phyloP scores from a whole-genome alignment of 208 protist species.

The Wallacemonas rigidus region DNA sequence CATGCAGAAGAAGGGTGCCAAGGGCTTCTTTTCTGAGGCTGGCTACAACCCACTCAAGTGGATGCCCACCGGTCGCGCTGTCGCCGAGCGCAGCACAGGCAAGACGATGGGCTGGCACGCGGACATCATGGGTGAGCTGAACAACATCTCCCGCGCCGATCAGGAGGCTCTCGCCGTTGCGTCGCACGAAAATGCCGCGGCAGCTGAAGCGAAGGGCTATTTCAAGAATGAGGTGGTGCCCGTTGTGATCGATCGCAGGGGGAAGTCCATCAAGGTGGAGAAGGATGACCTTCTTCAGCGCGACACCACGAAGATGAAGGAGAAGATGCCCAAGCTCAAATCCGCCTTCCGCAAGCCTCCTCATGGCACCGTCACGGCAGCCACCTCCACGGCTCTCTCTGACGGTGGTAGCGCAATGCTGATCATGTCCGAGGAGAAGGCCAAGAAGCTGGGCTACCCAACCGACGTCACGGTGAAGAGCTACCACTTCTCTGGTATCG shows the following conservation, averaged over 20 bases:
- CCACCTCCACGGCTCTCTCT: conserved; percentile 75
- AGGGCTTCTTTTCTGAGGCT: conserved; percentile 59
- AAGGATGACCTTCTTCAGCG: conserved; percentile 75
- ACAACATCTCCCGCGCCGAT: conserved; percentile 57
- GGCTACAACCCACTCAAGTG: conserved; percentile 66
- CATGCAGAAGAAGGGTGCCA: conserved; percentile 49
- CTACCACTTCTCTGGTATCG: conserved; percentile 76
- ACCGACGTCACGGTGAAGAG: conserved; percentile 68
- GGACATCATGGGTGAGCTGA: conserved; percentile 83
- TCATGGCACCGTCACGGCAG: conserved; percentile 82
- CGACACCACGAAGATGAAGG: conserved; percentile 54
- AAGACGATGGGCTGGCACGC: conserved; percentile 92
- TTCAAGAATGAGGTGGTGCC: conserved; percentile 79
- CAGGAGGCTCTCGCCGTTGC: conserved; percentile 74
- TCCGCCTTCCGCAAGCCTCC: conserved; percentile 70
- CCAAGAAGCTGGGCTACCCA: conserved; percentile 72
- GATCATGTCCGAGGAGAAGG: conserved; percentile 86
- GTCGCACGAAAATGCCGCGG: conserved; percentile 70
- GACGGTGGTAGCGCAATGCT: conserved; percentile 85
- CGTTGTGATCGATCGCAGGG: conserved; percentile 40
- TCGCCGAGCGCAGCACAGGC: conserved; percentile 82
- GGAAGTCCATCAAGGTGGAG: conserved; percentile 35
- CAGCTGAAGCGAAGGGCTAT: conserved; percentile 67
- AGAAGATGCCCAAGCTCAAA: conserved; percentile 73
- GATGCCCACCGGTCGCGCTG: conserved; percentile 53